phyloP scores from a whole-genome alignment of 768 basidiomycete species.

The Podaxis rugospora region DNA sequence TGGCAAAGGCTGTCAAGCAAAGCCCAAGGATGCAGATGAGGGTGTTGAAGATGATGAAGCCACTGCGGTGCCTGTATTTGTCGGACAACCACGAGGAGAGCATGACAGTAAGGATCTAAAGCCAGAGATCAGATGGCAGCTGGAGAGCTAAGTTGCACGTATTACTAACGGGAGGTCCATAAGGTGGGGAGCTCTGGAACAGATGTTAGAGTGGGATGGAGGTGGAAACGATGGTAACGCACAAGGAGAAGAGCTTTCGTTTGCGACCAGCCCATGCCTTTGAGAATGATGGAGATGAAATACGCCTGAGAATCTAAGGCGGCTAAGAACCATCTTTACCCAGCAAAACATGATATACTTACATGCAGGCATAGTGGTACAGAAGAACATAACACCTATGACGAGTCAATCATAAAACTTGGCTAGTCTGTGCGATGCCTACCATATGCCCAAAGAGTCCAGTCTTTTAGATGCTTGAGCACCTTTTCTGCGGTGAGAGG shows the following conservation, averaged over 20 bases:
- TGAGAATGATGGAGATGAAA: conserved; percentile 12
- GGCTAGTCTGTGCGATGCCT: background rate
- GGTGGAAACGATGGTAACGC: background rate
- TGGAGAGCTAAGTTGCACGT: conserved; percentile 3
- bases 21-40: conserved; percentile 6
- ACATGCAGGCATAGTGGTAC: conserved; percentile 24
- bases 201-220: background rate
- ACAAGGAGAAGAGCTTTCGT: conserved; percentile 10
- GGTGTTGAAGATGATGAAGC: conserved; percentile 8
- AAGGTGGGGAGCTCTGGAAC: conserved; percentile 11
- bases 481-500: conserved; percentile 23
- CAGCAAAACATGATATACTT: conserved; percentile 9
- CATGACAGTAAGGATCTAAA: conserved; percentile 9
- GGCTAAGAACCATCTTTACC: background rate
- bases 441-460: conserved; percentile 30
- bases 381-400: conserved; percentile 26
- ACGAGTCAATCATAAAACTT: conserved; percentile 8
- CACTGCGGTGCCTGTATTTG: conserved; percentile 8
- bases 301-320: conserved; percentile 12
- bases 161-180: conserved; percentile 6
- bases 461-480: conserved; percentile 25
- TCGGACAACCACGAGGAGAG: conserved; percentile 12
- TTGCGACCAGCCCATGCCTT: conserved; percentile 8
- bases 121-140: conserved; percentile 19
- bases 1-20: conserved; percentile 8